Percentiles rank a stretch among this genome's conserved stretches.
phyloP scores from a whole-genome alignment of 441 rosid species.

The Croton laevigatus region DNA sequence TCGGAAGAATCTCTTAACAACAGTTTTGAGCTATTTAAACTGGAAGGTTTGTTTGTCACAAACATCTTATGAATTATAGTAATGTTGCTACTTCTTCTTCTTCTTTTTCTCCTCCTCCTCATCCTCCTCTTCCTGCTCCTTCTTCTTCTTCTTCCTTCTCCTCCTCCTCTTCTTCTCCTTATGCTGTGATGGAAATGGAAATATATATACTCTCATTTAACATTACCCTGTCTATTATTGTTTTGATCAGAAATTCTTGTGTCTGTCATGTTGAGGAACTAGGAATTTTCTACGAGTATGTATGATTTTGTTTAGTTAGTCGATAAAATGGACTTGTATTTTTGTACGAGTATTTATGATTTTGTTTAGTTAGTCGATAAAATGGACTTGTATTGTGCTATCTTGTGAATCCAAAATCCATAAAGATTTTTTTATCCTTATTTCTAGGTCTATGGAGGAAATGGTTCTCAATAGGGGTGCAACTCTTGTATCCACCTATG shows the following conservation, averaged over 20 bases:
- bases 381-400: neutral
- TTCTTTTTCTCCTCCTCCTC: neutral
- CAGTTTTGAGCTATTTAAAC: conserved; percentile 53
- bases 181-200: neutral
- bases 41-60: conserved; percentile 56
- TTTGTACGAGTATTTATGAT: no score
- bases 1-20: conserved; percentile 72
- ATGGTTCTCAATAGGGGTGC: neutral
- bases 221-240: neutral
- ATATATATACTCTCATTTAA: neutral
- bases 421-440: neutral
- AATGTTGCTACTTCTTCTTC: neutral
- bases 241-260: conserved; percentile 1
- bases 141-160: neutral
- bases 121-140: neutral
- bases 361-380: conserved; percentile 1
- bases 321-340: no score
- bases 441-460: neutral
- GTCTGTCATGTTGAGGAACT: neutral
- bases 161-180: neutral
- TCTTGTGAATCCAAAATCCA: neutral
- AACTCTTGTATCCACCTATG: neutral
- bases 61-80: conserved; percentile 11
- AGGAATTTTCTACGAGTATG: neutral
- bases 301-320: neutral